Conservation (phyloP, 345 rosid species). For the Sonneratia alba region DNA sequence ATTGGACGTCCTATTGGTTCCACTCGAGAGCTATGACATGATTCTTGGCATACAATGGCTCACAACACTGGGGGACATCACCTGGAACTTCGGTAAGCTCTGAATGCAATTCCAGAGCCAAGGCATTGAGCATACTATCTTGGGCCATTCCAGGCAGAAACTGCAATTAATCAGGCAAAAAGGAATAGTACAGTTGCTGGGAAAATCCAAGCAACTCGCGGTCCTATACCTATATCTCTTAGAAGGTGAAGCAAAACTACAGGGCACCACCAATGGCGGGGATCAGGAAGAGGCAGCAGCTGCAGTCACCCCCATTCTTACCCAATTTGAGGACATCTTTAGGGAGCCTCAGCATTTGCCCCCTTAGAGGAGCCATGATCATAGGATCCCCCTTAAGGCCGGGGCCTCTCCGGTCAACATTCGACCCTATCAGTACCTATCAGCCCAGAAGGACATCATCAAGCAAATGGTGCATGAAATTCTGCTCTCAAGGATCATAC, state of each 20-base stretch:
- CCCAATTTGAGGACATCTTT: not conserved
- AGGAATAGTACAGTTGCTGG: too few relatives aligned
- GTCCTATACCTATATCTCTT: too few relatives aligned
- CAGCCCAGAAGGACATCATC: constrained; percentile 1
- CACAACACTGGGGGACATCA: not conserved
- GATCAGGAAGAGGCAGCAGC: not conserved
- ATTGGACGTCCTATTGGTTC: not conserved
- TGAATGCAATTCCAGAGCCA: not conserved
- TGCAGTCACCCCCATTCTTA: not conserved
- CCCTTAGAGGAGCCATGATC: not conserved
- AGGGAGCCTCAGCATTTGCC: too few relatives aligned
- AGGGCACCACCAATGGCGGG: not conserved
- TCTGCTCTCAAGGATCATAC: too few relatives aligned
- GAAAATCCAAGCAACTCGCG: too few relatives aligned
- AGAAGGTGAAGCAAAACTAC: not conserved
- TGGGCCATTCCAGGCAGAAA: too few relatives aligned
- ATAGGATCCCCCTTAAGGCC: not conserved
- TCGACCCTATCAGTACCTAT: constrained; percentile 3
- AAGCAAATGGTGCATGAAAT: too few relatives aligned
- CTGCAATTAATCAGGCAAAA: too few relatives aligned
- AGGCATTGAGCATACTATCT: too few relatives aligned
- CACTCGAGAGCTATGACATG: not conserved
- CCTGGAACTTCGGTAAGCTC: not conserved
- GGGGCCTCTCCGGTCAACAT: not conserved
- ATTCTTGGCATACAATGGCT: constrained; percentile 9